phyloP scores from a whole-genome alignment of 2,329 filamentous ascomycete species.

The Fusarium sororula region DNA sequence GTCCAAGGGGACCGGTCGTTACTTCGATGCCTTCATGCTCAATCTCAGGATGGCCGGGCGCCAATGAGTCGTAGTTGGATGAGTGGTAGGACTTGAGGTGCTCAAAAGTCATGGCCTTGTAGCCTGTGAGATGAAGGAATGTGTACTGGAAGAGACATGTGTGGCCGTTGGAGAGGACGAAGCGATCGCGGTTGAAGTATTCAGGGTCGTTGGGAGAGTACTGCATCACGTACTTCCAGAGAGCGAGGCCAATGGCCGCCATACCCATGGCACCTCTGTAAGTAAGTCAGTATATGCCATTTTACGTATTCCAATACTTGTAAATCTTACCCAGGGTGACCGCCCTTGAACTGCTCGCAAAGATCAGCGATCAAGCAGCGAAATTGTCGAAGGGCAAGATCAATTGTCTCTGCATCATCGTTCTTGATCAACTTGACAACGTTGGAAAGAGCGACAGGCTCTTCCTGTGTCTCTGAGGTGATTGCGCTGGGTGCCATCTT shows the following conservation, averaged over 20 bases:
- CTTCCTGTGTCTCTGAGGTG: conserved; percentile 24
- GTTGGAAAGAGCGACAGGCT: conserved; percentile 23
- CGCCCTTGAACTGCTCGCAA: conserved; percentile 75
- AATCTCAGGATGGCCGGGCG: conserved; percentile 66
- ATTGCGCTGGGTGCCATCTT: conserved; percentile 41
- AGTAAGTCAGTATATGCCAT: not conserved
- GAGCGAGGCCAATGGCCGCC: conserved; percentile 67
- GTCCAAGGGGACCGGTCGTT: conserved; percentile 67
- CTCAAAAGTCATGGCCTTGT: conserved; percentile 64
- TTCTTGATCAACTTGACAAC: conserved; percentile 41
- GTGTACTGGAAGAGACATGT: conserved; percentile 64
- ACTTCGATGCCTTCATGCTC: conserved; percentile 67
- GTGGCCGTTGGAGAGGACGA: conserved; percentile 70
- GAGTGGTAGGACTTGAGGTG: conserved; percentile 64
- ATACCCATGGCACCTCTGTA: conserved; percentile 63
- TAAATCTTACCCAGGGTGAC: conserved; percentile 68
- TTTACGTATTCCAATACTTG: not conserved
- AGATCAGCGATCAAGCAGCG: conserved; percentile 72
- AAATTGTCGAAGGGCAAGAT: conserved; percentile 67
- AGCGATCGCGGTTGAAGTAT: conserved; percentile 70
- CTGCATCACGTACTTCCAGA: conserved; percentile 70
- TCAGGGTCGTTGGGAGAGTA: conserved; percentile 64
- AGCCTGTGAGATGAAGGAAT: conserved; percentile 63
- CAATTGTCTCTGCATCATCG: conserved; percentile 43
- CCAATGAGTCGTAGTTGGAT: conserved; percentile 56